Evolutionary conservation across 768 basidiomycete genomes (phyloP), one percentile per base, ranked within the genome.

Genomic region (Crucibulum laeve): DNA sequence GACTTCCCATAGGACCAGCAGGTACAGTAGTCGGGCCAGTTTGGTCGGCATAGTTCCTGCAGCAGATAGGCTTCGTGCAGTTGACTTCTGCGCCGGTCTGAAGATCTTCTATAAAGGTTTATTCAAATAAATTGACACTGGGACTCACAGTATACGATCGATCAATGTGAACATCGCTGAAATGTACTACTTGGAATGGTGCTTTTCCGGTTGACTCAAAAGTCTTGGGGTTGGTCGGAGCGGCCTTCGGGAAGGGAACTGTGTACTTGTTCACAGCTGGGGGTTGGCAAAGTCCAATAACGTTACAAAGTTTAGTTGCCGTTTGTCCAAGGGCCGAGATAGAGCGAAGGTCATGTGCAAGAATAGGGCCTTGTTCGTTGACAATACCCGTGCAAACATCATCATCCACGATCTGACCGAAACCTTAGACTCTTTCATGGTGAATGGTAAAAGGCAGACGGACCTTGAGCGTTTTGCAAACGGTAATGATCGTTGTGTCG

Each of bases 81-180:
- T 71, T 68, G 1, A 71, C 71, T 22, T 81, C 76, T 4, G 79
- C 53, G 14, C 78, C 80, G 23, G 66, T 48, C 79, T 80, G 18
- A 8, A 17, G 38, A 21, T 24, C n/a, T 14, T 17, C 11, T 42
- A 26, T 34, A 13, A 22, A 45, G 14, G 14, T 24, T 28, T 10
- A 18, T 26, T n/a, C 18, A 32, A 19, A 33, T 25, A 42, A 15
- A 25, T 13, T 24, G 5, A 7, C 11, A 4, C 23, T 23, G 17
- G 13, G 3, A 51, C 71, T 42, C 48, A 79, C 79, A 17, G 65
- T 60, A 51, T 82, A 82, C 5, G 67, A 51, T 23, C 78, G 63
- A 51, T 82, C 82, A 25, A 84, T 75, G 50, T 84, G 82, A 4
- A 75, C 74, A 53, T 82, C 82, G 51, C 76, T 79, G 54, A 84